phyloP scores from a whole-genome alignment of 2,329 filamentous ascomycete genomes.

The Penicillium occitanis region DNA sequence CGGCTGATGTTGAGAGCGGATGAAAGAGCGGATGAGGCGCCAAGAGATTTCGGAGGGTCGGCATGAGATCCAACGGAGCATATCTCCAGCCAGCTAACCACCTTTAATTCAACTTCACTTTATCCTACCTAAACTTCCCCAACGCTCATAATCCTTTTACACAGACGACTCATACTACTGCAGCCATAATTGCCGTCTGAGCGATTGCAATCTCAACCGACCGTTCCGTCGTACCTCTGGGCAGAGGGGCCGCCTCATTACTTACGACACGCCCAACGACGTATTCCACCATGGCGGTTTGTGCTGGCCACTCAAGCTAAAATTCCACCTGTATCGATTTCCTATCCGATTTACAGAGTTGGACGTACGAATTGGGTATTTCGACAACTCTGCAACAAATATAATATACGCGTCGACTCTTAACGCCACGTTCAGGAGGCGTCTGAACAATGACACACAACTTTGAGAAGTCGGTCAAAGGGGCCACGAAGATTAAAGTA shows the following conservation, averaged over 20 bases:
- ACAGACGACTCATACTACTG: neutral
- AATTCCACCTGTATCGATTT: neutral
- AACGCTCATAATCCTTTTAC: too few species aligned
- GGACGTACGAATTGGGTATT: neutral
- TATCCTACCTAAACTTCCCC: neutral
- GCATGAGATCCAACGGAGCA: neutral
- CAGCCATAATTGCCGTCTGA: neutral
- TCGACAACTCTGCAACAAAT: neutral
- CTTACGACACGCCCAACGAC: constrained; percentile 11
- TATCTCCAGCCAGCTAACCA: constrained; percentile 6
- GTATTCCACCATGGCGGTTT: constrained; percentile 15
- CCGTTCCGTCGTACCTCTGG: constrained; percentile 9
- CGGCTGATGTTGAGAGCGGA: neutral
- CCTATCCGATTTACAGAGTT: neutral
- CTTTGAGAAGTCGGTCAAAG: constrained; percentile 99
- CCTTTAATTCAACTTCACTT: constrained; percentile 5
- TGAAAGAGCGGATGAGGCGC: neutral
- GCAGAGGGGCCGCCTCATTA: constrained; percentile 10
- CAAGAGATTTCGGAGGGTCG: constrained; percentile 11
- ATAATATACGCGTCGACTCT: constrained; percentile 11
- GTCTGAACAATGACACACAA: constrained; percentile 51
- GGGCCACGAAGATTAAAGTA: constrained; percentile 96
- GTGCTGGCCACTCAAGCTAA: constrained; percentile 11
- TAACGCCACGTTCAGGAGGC: constrained; percentile 2
- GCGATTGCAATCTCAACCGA: neutral